phyloP scores from a whole-genome alignment of 2,329 filamentous ascomycete species.

The Didymella sp. region DNA sequence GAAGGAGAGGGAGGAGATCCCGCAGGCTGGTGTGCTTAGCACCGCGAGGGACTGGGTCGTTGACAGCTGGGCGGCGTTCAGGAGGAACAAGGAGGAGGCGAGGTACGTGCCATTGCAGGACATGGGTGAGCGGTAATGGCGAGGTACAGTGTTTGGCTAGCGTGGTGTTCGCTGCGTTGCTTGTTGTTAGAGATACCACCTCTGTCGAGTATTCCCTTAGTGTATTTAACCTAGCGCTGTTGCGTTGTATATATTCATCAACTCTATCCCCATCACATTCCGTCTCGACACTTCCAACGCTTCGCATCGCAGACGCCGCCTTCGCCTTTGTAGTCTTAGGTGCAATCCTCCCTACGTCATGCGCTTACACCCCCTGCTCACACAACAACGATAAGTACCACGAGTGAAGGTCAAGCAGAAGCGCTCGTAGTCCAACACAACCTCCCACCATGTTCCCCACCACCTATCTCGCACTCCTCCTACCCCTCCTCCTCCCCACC shows the following conservation, averaged over 20 bases:
- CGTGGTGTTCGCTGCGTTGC: not conserved
- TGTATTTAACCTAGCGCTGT: not conserved
- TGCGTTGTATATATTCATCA: not conserved
- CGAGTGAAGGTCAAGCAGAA: too few species aligned
- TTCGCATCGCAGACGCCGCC: too few species aligned
- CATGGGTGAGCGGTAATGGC: conserved; percentile 44
- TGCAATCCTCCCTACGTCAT: too few species aligned
- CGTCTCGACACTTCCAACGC: too few species aligned
- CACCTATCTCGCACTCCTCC: too few species aligned
- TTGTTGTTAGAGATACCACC: not conserved
- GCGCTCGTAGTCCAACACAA: too few species aligned
- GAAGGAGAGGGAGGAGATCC: conserved; percentile 33
- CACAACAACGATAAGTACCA: too few species aligned
- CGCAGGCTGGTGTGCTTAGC: conserved; percentile 31
- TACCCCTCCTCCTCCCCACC: too few species aligned
- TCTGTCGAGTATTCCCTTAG: not conserved
- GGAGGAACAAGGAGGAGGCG: conserved; percentile 49
- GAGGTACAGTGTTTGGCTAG: not conserved
- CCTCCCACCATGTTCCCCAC: too few species aligned
- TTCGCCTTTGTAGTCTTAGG: too few species aligned
- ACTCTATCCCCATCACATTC: too few species aligned
- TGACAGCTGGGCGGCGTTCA: conserved; percentile 44
- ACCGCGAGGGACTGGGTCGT: conserved; percentile 37
- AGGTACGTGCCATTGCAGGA: conserved; percentile 57
- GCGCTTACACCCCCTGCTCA: too few species aligned